These are phyloP conservation scores for Xylariales sp. DNA, from an alignment of 2,329 filamentous ascomycete genomes.

Conservation along the genomic window DNA sequence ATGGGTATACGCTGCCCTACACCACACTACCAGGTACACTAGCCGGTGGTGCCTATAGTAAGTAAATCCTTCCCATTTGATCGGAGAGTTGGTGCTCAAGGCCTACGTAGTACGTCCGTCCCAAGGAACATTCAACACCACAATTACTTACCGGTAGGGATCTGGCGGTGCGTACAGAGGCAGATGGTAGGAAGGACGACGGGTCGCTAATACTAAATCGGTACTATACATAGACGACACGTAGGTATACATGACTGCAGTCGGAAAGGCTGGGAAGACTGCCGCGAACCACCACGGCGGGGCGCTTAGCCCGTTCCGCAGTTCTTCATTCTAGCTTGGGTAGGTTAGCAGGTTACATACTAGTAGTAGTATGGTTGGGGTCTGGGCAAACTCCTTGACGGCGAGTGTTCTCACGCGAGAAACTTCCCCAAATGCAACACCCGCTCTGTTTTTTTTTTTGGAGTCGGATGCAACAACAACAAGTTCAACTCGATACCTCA, in stretches of 20 bases:
- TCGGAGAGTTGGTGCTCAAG: too few relatives aligned
- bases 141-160: too few relatives aligned
- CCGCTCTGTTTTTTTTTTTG: conserved; percentile 17
- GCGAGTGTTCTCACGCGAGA: conserved; percentile 42
- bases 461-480: too few relatives aligned
- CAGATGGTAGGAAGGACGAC: neutral
- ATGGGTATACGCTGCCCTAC: too few relatives aligned
- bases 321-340: conserved; percentile 1
- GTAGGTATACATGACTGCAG: conserved; percentile 7
- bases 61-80: too few relatives aligned
- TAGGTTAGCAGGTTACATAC: neutral
- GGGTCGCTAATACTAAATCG: conserved; percentile 37
- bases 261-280: conserved; percentile 42
- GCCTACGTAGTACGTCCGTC: too few relatives aligned
- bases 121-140: too few relatives aligned
- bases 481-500: too few relatives aligned
- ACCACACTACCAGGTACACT: too few relatives aligned
- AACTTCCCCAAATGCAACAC: conserved; percentile 45
- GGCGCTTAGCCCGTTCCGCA: conserved; percentile 25
- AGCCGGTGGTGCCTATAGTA: too few relatives aligned
- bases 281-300: conserved; percentile 42
- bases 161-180: too few relatives aligned
- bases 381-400: conserved; percentile 6
- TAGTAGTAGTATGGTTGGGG: neutral
- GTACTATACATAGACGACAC: conserved; percentile 17